A percentile compares a stretch with the other conserved stretches of the same genome.
These are phyloP conservation scores for Proteromonas lacertae DNA, from an alignment of 352 stramenopile species.

Conservation along the genomic window DNA sequence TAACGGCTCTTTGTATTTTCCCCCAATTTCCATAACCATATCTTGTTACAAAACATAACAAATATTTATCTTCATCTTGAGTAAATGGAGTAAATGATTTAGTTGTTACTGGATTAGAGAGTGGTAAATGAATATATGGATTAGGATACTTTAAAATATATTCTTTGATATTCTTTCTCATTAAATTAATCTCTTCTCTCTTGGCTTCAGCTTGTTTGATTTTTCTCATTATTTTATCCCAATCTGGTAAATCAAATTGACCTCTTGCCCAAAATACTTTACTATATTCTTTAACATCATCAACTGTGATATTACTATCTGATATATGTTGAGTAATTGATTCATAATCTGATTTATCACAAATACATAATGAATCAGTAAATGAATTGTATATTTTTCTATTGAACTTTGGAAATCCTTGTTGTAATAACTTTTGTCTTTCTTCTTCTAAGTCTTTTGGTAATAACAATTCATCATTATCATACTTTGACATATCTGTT, in stretches of 20 bases:
- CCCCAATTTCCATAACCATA: background rate
- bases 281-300: slow-evolving; percentile 23
- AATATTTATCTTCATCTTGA: background rate
- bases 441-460: slow-evolving; percentile 17
- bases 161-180: background rate
- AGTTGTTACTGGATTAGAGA: background rate
- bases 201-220: background rate
- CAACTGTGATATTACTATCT: no score
- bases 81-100: background rate
- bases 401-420: slow-evolving; percentile 65
- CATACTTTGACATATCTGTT: no score
- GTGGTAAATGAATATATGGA: background rate
- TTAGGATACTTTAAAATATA: background rate
- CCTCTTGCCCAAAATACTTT: slow-evolving; percentile 12
- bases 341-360: slow-evolving; percentile 51
- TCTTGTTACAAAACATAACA: background rate
- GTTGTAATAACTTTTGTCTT: slow-evolving; percentile 43
- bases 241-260: background rate
- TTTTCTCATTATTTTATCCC: background rate
- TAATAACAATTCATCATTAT: slow-evolving; percentile 20
- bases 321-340: no score
- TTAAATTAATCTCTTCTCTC: background rate
- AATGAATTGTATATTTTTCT: slow-evolving; percentile 44
- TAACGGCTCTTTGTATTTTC: background rate
- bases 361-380: slow-evolving; percentile 53